A percentile compares a stretch with the other conserved stretches of the same genome.
Conservation (phyloP, 2,329 filamentous ascomycete species). For the Penicillium vulpinum region DNA sequence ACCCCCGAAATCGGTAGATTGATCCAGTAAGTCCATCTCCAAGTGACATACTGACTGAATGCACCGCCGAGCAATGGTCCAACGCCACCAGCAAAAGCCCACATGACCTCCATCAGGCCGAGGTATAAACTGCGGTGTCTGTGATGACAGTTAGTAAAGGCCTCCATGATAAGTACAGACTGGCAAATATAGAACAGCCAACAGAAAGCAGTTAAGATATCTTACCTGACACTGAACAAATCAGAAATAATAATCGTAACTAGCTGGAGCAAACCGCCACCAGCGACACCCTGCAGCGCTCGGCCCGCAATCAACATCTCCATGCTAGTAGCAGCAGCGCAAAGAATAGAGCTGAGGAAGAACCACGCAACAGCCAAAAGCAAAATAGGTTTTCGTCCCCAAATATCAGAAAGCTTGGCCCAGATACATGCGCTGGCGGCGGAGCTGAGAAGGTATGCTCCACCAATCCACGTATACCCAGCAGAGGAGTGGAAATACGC, state of each 20-base stretch:
- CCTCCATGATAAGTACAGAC: too few relatives aligned
- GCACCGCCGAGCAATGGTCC: constrained; percentile 57
- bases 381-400: constrained; percentile 57
- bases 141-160: background rate
- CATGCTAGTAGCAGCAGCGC: constrained; percentile 51
- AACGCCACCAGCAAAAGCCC: constrained; percentile 55
- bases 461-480: constrained; percentile 78
- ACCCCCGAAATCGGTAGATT: constrained; percentile 54
- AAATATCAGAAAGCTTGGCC: constrained; percentile 63
- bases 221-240: constrained; percentile 52
- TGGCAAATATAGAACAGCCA: too few relatives aligned
- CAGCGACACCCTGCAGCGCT: constrained; percentile 56
- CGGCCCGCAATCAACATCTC: constrained; percentile 56
- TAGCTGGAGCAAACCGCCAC: constrained; percentile 54
- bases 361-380: constrained; percentile 52
- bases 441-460: constrained; percentile 69
- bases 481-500: constrained; percentile 64
- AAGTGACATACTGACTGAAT: constrained; percentile 46
- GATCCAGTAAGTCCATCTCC: constrained; percentile 60
- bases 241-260: constrained; percentile 58
- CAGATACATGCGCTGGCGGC: constrained; percentile 69
- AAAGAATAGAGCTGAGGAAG: constrained; percentile 52
- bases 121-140: constrained; percentile 52
- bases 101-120: constrained; percentile 54
- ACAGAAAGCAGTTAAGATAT: too few relatives aligned